Conservation (phyloP, 2,329 filamentous ascomycete species). For the Coniochaeta sp. region DNA sequence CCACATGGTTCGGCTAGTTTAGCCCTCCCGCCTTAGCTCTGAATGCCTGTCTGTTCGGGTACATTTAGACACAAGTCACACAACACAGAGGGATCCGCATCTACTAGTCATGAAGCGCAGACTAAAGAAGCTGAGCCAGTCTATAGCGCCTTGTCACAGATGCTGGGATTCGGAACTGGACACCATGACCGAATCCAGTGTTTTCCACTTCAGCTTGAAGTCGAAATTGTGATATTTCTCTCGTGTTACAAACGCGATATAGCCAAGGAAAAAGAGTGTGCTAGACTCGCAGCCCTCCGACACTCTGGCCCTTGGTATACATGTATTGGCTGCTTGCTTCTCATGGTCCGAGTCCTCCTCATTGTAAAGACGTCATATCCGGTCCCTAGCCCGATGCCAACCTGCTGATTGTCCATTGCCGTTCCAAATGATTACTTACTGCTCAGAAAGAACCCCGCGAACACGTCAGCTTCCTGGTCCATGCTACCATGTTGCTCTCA, state of each 20-base stretch:
- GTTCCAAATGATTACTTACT: background rate
- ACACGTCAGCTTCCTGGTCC: background rate
- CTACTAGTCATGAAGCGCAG: background rate
- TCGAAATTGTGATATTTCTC: background rate
- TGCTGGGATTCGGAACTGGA: too few relatives aligned
- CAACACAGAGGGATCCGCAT: background rate
- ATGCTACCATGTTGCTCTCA: background rate
- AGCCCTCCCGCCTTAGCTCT: background rate
- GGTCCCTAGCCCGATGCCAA: background rate
- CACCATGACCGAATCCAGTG: too few relatives aligned
- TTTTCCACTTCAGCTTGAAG: background rate
- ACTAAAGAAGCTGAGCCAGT: background rate
- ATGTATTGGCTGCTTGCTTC: background rate
- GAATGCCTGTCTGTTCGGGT: background rate
- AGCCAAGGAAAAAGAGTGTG: background rate
- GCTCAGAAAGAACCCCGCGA: background rate
- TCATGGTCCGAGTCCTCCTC: background rate
- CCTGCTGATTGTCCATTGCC: background rate
- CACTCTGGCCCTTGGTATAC: background rate
- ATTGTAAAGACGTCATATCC: background rate
- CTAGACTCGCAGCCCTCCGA: background rate
- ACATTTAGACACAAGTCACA: background rate
- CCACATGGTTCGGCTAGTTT: background rate
- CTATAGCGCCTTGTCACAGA: background rate
- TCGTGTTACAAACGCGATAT: background rate